Conservation (phyloP, 2,329 filamentous ascomycete species). For the Epichloe gansuensis region DNA sequence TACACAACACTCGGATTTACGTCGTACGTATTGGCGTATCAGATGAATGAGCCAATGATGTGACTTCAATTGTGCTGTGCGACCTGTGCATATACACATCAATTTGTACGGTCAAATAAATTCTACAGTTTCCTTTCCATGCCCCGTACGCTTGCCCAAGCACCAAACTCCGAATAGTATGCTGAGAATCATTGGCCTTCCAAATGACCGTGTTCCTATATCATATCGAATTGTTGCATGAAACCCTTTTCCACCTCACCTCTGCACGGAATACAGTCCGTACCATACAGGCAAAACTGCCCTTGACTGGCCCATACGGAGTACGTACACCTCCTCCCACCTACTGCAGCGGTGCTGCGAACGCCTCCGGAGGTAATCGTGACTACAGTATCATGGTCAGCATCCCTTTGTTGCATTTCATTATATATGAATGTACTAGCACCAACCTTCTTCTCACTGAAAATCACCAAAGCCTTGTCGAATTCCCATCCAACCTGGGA, state of each 20-base stretch:
- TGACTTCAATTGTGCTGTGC: neutral
- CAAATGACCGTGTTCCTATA: neutral
- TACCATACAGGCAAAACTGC: too few species aligned
- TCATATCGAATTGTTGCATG: too few species aligned
- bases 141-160: neutral
- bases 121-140: neutral
- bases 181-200: neutral
- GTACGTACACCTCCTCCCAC: neutral
- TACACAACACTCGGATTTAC: too few species aligned
- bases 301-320: neutral
- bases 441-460: conserved; percentile 60
- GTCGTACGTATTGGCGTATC: too few species aligned
- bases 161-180: conserved; percentile 3
- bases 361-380: conserved; percentile 16
- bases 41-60: too few species aligned
- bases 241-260: too few species aligned
- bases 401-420: neutral
- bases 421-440: neutral
- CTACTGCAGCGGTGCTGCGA: conserved; percentile 9
- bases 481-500: conserved; percentile 70
- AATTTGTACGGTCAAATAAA: neutral
- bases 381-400: conserved; percentile 8
- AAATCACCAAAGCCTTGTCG: conserved; percentile 59
- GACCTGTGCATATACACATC: neutral
- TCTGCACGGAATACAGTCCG: too few species aligned